A percentile compares a stretch with the other conserved stretches of the same genome.
Evolutionary conservation across 139 green algal genomes (phyloP).

Genomic region (Marvania coccoides): DNA sequence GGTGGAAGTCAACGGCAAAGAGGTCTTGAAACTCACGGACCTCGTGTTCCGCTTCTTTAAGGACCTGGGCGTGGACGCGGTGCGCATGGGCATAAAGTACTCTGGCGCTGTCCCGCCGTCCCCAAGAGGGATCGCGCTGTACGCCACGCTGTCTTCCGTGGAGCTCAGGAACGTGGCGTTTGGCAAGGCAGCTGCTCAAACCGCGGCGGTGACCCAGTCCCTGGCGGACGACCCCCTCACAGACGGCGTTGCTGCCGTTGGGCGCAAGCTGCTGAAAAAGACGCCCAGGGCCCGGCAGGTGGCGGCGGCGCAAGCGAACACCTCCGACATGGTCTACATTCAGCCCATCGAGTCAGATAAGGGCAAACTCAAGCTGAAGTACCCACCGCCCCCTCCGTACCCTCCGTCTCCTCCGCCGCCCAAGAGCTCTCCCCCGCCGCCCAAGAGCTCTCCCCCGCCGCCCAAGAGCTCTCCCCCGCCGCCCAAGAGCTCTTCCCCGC

Average conservation of each 20-base stretch:
- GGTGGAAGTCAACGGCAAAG: not conserved
- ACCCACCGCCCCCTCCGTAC: not conserved
- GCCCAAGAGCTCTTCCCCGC: not conserved
- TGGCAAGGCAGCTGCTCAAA: not conserved
- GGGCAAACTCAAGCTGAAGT: not conserved
- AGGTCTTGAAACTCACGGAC: not conserved
- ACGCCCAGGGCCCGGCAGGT: too few relatives aligned
- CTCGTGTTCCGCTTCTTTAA: not conserved
- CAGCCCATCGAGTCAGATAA: too few relatives aligned
- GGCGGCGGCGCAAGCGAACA: too few relatives aligned
- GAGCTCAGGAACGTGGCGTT: not conserved
- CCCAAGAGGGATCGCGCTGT: not conserved
- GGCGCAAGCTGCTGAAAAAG: not conserved
- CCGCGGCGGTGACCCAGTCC: not conserved
- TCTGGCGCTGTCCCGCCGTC: not conserved
- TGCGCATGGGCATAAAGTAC: not conserved
- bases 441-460: not conserved
- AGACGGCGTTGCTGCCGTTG: not conserved
- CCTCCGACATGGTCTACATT: too few relatives aligned
- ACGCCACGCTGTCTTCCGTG: not conserved
- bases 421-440: not conserved
- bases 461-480: not conserved
- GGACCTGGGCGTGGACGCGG: not conserved
- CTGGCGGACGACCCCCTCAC: not conserved
- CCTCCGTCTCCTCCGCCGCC: constrained; percentile 1